Evolutionary conservation across 2,329 filamentous ascomycete genomes (phyloP).

Genomic region (Colletotrichum horii): DNA sequence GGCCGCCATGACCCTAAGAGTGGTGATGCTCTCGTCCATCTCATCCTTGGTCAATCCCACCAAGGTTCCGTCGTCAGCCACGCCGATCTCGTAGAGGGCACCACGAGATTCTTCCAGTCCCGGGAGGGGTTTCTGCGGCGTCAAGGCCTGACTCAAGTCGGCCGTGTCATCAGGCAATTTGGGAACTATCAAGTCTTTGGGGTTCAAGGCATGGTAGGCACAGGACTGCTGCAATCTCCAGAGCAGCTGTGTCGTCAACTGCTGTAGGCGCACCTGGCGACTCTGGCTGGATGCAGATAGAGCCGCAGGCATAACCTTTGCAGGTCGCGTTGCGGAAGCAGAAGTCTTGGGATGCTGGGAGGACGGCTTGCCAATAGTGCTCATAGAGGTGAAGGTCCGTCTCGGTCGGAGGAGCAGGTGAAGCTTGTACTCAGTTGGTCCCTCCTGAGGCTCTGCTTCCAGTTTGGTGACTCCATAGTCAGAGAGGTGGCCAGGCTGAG

Average conservation of each 20-base stretch:
- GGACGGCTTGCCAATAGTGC: conserved; percentile 52
- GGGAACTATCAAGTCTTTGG: conserved; percentile 76
- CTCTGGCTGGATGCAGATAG: conserved; percentile 63
- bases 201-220: conserved; percentile 83
- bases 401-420: conserved; percentile 84
- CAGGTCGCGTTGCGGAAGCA: conserved; percentile 26
- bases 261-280: conserved; percentile 83
- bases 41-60: conserved; percentile 89
- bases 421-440: conserved; percentile 95
- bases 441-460: conserved; percentile 90
- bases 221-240: conserved; percentile 97
- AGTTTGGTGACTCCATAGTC: conserved; percentile 76
- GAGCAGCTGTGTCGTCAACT: conserved; percentile 91
- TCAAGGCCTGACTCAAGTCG: conserved; percentile 49
- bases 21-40: conserved; percentile 87
- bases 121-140: conserved; percentile 66
- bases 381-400: conserved; percentile 74
- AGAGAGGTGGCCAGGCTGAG: conserved; percentile 50
- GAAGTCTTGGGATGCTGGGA: conserved; percentile 26
- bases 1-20: conserved; percentile 87
- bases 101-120: conserved; percentile 93
- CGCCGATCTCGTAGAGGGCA: conserved; percentile 94
- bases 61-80: conserved; percentile 91
- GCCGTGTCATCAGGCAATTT: conserved; percentile 70
- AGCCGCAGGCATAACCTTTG: background rate